phyloP scores from a whole-genome alignment of 768 basidiomycete genomes.

The Boletus rufocinnamomeus region DNA sequence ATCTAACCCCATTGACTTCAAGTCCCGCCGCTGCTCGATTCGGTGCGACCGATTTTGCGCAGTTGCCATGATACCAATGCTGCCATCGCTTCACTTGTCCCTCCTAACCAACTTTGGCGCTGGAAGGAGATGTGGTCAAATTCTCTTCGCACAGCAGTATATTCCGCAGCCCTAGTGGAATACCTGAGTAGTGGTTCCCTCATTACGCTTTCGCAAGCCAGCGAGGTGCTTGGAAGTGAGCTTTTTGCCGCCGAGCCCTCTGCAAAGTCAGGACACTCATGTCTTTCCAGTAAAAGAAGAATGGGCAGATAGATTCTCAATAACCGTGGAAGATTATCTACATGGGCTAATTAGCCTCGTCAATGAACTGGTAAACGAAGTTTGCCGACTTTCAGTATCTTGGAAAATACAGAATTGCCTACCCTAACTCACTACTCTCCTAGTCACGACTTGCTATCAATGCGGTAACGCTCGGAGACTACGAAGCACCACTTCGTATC shows the following conservation, averaged over 20 bases:
- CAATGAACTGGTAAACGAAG: slow-evolving; percentile 68
- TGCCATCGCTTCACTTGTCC: slow-evolving; percentile 59
- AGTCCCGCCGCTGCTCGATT: slow-evolving; percentile 65
- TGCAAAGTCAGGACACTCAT: slow-evolving; percentile 9
- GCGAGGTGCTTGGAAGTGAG: slow-evolving; percentile 69
- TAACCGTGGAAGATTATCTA: slow-evolving; percentile 79
- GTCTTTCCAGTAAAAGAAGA: slow-evolving; percentile 58
- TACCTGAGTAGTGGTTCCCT: slow-evolving; percentile 63
- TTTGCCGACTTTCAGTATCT: background rate
- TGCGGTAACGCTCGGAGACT: slow-evolving; percentile 79
- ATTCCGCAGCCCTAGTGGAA: slow-evolving; percentile 62
- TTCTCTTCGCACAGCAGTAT: slow-evolving; percentile 66
- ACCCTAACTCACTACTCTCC: slow-evolving; percentile 9
- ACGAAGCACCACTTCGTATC: slow-evolving; percentile 75
- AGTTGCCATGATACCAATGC: slow-evolving; percentile 54
- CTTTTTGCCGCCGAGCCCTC: slow-evolving; percentile 6
- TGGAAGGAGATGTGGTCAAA: slow-evolving; percentile 86
- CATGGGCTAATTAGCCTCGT: slow-evolving; percentile 77
- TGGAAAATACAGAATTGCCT: background rate
- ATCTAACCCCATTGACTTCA: slow-evolving; percentile 13
- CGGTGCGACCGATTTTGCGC: slow-evolving; percentile 54
- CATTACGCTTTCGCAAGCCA: slow-evolving; percentile 53
- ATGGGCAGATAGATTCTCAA: slow-evolving; percentile 64
- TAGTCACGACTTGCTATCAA: slow-evolving; percentile 82
- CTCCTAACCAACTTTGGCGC: slow-evolving; percentile 75